These are phyloP conservation scores for Lepidopterella palustris DNA, from an alignment of 495 filamentous ascomycete species.

Conservation along the genomic window DNA sequence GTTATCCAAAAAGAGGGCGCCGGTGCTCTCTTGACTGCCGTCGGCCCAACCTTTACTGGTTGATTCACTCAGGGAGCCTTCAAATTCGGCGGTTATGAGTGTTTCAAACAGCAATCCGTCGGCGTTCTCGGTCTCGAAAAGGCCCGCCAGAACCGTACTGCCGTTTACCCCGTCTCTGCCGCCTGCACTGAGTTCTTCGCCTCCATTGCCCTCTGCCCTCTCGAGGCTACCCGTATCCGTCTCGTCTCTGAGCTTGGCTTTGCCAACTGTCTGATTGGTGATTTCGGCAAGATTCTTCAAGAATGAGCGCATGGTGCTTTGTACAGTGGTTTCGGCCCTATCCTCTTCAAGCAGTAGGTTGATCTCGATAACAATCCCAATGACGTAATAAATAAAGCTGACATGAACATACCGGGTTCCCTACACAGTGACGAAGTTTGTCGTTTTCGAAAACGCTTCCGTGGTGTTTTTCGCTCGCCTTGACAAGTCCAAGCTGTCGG, in stretches of 20 bases:
- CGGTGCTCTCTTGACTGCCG: slow-evolving; percentile 38
- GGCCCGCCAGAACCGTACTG: slow-evolving; percentile 39
- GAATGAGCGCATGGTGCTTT: slow-evolving; percentile 41
- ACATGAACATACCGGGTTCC: slow-evolving; percentile 69
- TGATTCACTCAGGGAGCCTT: slow-evolving; percentile 45
- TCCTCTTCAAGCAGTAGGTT: slow-evolving; percentile 58
- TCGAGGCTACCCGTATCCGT: slow-evolving; percentile 41
- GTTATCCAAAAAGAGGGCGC: slow-evolving; percentile 39
- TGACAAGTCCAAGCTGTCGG: slow-evolving; percentile 71
- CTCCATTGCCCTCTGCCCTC: slow-evolving; percentile 41
- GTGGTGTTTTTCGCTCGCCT: slow-evolving; percentile 65
- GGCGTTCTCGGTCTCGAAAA: slow-evolving; percentile 39
- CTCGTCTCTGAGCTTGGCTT: slow-evolving; percentile 40
- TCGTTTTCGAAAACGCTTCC: slow-evolving; percentile 95
- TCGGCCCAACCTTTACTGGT: slow-evolving; percentile 40
- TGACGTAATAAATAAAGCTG: background rate
- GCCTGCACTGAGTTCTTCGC: slow-evolving; percentile 42
- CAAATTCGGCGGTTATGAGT: slow-evolving; percentile 45
- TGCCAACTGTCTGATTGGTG: slow-evolving; percentile 38
- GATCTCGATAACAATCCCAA: background rate
- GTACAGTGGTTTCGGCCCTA: slow-evolving; percentile 42
- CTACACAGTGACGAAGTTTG: slow-evolving; percentile 99
- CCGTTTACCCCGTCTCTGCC: slow-evolving; percentile 41
- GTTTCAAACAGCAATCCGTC: slow-evolving; percentile 44
- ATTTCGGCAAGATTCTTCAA: slow-evolving; percentile 39